Evolutionary conservation across 225 moss, liverwort and hornwort species (phyloP), one percentile per base, ranked within the genome.

Genomic region (Polytrichum formosum): DNA sequence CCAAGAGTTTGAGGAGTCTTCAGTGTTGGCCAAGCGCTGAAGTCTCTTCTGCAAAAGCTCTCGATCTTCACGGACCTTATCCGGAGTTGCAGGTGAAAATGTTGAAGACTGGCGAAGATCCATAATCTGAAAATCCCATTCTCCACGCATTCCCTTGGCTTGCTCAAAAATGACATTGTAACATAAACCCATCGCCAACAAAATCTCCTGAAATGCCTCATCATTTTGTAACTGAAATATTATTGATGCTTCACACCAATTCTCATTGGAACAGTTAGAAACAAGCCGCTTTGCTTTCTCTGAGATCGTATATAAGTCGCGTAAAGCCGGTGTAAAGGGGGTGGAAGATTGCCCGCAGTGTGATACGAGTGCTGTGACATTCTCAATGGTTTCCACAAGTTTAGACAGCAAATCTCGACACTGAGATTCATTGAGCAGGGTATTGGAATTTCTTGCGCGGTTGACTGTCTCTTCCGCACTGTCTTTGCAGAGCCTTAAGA

Each of bases 141-240:
- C 67, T 56, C 56, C 20, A 56, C 21, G 6, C 56, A 56, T n/a
- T 5, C 21, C 56, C 7, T 56, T 56, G 56, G 56, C 56, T 56
- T 56, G 56, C 20, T 56, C 21, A 21, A 7, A 56, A 21, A 56
- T 7, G 55, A 73, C 77, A 64, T 72, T 74, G 74, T 74, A 74
- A 27, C 74, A 74, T 19, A 74, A 28, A 4, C 74, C 67, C 1
- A 74, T 10, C 61, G 67, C 74, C 9, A 60, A 67, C 13, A 74
- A 26, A 6, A 74, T 67, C 37, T 67, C 67, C 26, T 28, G 67
- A 37, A 74, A 74, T 4, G 74, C 74, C 28, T 74, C 61, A 8
- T 74, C 46, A 23, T 74, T 67, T 6, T 62, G 67, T 54, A 72
- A 33, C 55, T 72, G 67, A 27, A 67, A 72, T 5, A 72, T 26